Evolutionary conservation across 805 yeast species (phyloP), one percentile per base, ranked within the genome.

Genomic region (Monosporozyma unispora): DNA sequence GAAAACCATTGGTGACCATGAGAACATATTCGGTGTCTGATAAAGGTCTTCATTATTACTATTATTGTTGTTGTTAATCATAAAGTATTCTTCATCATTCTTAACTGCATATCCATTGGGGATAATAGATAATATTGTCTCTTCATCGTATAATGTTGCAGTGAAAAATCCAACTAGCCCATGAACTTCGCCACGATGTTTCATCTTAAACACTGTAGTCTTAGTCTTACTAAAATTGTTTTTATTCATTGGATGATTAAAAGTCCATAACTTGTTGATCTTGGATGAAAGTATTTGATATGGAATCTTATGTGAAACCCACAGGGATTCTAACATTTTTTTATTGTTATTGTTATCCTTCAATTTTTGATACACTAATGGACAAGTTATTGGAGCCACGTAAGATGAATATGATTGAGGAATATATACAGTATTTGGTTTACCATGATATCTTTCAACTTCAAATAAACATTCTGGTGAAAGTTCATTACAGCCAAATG

Each of bases 401-500:
- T 69, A 80, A 14, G 84, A 75, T 0, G 81, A 62, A 59, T 84
- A 81, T 5, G 74, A 69, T 47, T 73, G 68, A 11, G 91, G 91
- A 35, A 84, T 82, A 66, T 77, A 81, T 19, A 79, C 64, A 2
- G 87, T 84, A 33, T 62, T 50, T 10, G 56, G 50, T 7, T 63
- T 64, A 21, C 67, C 48, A 64, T 76, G 56, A 64, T 78, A 56
- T 45, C 58, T 54, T 47, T 76, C 75, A 16, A 73, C 58, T 1
- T 74, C 67, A 43, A 69, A 70, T 2, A 87, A 63, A 50, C 93
- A 82, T 62, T 90, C 98, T 0, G 98, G 97, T 8, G 87, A 76
- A 16, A 87, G 71, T 62, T 90, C 97, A 64, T 90, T 91, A 63
- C 95, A 91, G 3, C 96, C 97, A 68, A 91, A 85, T 14, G 96